Percentiles rank a stretch among this genome's conserved stretches.
phyloP scores from a whole-genome alignment of 352 stramenopile species.

The Pythium scleroteichum region DNA sequence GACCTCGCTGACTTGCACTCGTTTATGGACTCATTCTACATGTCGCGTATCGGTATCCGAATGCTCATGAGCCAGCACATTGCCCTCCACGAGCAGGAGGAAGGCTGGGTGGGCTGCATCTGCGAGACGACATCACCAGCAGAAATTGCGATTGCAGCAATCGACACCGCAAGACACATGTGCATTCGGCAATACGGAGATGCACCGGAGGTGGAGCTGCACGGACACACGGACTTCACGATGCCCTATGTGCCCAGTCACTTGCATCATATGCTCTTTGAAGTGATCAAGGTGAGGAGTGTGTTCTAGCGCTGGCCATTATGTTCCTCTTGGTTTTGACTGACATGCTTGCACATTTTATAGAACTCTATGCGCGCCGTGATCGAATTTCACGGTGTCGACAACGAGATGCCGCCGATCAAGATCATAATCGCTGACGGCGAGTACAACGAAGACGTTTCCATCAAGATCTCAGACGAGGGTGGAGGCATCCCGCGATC shows the following conservation, averaged over 20 bases:
- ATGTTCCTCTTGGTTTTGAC: neutral
- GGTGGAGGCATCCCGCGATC: conserved; percentile 98
- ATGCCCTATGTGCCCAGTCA: conserved; percentile 97
- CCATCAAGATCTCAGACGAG: conserved; percentile 99
- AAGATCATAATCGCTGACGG: conserved; percentile 99
- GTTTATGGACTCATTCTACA: conserved; percentile 99
- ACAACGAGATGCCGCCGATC: conserved; percentile 98
- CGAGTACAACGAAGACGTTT: conserved; percentile 98
- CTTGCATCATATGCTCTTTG: conserved; percentile 98
- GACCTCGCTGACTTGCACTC: conserved; percentile 95
- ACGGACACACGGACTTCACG: conserved; percentile 97
- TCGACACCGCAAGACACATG: conserved; percentile 98
- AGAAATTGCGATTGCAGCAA: conserved; percentile 95
- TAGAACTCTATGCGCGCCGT: conserved; percentile 98
- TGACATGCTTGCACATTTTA: neutral
- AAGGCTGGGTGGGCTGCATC: conserved; percentile 92
- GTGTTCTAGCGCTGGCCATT: neutral
- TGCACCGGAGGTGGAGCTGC: conserved; percentile 98
- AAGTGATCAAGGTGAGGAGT: conserved; percentile 97
- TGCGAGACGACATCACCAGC: conserved; percentile 96
- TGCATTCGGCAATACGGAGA: conserved; percentile 99
- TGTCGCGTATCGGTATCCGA: conserved; percentile 99
- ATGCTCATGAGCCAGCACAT: conserved; percentile 99
- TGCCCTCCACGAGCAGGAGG: conserved; percentile 91
- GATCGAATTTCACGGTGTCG: conserved; percentile 96